Conservation (phyloP, 2,329 filamentous ascomycete genomes). For the Paecilomyces sp. region DNA sequence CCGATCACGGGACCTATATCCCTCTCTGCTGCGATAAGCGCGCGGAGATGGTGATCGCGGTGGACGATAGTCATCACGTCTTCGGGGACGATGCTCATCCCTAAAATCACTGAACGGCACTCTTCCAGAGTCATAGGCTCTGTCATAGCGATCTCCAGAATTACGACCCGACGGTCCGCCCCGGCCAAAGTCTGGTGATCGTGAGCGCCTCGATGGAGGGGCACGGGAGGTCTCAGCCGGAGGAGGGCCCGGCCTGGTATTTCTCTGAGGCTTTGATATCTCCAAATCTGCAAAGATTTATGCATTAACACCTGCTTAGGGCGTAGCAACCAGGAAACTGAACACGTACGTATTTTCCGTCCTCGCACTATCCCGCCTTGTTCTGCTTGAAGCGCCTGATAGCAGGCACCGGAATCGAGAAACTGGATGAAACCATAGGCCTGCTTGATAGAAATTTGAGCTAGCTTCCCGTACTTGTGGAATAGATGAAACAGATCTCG, state of each 20-base stretch:
- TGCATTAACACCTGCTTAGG: not conserved
- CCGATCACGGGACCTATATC: slow-evolving; percentile 46
- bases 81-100: slow-evolving; percentile 39
- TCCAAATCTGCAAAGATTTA: slow-evolving; percentile 61
- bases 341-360: slow-evolving; percentile 79
- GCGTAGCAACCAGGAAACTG: slow-evolving; percentile 1
- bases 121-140: slow-evolving; percentile 26
- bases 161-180: slow-evolving; percentile 25
- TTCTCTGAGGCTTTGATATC: slow-evolving; percentile 80
- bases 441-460: slow-evolving; percentile 93
- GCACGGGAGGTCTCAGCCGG: slow-evolving; percentile 29
- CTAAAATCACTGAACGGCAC: slow-evolving; percentile 42
- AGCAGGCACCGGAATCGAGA: slow-evolving; percentile 66
- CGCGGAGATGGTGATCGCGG: slow-evolving; percentile 54
- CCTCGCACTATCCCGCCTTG: slow-evolving; percentile 78
- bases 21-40: slow-evolving; percentile 56
- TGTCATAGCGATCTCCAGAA: slow-evolving; percentile 39
- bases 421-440: slow-evolving; percentile 98
- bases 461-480: slow-evolving; percentile 73
- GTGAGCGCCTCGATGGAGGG: slow-evolving; percentile 46
- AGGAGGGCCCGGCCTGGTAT: slow-evolving; percentile 51
- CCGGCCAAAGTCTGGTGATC: slow-evolving; percentile 56
- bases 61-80: slow-evolving; percentile 60
- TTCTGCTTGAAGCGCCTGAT: slow-evolving; percentile 65
- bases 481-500: slow-evolving; percentile 90